Evolutionary conservation across 179 eudicot species (phyloP).

Genomic region (Amaranthus tricolor): DNA sequence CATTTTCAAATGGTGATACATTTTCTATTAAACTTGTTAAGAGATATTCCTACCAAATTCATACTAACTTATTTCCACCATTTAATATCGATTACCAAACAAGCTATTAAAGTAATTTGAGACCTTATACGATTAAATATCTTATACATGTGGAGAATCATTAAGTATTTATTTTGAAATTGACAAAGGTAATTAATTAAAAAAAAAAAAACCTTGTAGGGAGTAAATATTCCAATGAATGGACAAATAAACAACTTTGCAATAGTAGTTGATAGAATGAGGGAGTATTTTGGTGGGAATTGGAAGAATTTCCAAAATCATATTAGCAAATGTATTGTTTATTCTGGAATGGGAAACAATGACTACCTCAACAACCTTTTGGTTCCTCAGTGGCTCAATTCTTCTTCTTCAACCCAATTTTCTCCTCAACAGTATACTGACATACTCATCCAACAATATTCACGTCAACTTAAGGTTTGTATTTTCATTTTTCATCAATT

Average conservation of each 20-base stretch:
- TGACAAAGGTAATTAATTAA: too few species aligned
- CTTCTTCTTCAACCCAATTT: conserved; percentile 30
- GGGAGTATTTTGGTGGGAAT: conserved; percentile 47
- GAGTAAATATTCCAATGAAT: conserved; percentile 54
- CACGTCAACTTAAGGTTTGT: conserved; percentile 51
- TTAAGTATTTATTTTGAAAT: too few species aligned
- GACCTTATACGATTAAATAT: too few species aligned
- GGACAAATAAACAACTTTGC: conserved; percentile 52
- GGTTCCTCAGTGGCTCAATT: conserved; percentile 36
- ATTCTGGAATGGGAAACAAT: conserved; percentile 67
- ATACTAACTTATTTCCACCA: too few species aligned
- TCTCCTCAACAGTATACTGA: conserved; percentile 45
- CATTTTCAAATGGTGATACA: too few species aligned
- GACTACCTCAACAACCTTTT: conserved; percentile 79
- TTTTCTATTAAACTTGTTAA: too few species aligned
- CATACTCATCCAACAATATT: conserved; percentile 50
- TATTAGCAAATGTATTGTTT: conserved; percentile 52
- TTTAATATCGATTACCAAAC: too few species aligned
- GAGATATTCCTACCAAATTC: too few species aligned
- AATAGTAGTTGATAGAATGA: conserved; percentile 38
- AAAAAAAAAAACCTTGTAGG: conserved; percentile 34
- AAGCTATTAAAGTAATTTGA: too few species aligned
- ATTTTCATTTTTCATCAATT: not conserved
- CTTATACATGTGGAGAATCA: too few species aligned
- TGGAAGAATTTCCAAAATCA: conserved; percentile 24